A percentile compares a stretch with the other conserved stretches of the same genome.
Conservation (phyloP, 169 alveolate genomes). For the Plasmodium blacklocki region DNA sequence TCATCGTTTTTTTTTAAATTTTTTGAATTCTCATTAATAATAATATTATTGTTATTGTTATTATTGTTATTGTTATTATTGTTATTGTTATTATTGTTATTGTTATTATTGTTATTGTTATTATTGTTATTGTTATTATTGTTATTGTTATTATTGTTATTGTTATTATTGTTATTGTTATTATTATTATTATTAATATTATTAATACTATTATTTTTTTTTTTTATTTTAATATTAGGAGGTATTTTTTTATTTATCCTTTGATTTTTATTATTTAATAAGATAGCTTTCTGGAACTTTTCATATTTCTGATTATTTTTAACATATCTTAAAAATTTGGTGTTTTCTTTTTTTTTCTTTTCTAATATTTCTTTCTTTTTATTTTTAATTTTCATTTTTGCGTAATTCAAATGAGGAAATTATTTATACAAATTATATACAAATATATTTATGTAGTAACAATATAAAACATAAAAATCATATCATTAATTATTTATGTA, state of each 20-base stretch:
- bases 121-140: too few relatives aligned
- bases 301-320: conserved; percentile 68
- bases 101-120: too few relatives aligned
- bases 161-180: neutral
- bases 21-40: neutral
- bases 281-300: conserved; percentile 61
- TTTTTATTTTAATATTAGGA: conserved; percentile 34
- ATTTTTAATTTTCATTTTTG: conserved; percentile 39
- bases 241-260: conserved; percentile 33
- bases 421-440: too few relatives aligned
- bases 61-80: too few relatives aligned
- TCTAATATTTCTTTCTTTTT: conserved; percentile 64
- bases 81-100: too few relatives aligned
- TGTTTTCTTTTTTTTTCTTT: conserved; percentile 65
- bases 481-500: neutral
- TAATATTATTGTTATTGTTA: too few relatives aligned
- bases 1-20: conserved; percentile 15
- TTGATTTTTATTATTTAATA: conserved; percentile 43
- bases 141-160: neutral
- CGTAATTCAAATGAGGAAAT: neutral
- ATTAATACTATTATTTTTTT: too few relatives aligned
- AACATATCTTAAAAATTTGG: conserved; percentile 29
- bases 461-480: neutral
- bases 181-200: too few relatives aligned
- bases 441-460: neutral